Base-by-base conservation (phyloP, 495 filamentous ascomycete genomes). In the Podospora australis region DNA sequence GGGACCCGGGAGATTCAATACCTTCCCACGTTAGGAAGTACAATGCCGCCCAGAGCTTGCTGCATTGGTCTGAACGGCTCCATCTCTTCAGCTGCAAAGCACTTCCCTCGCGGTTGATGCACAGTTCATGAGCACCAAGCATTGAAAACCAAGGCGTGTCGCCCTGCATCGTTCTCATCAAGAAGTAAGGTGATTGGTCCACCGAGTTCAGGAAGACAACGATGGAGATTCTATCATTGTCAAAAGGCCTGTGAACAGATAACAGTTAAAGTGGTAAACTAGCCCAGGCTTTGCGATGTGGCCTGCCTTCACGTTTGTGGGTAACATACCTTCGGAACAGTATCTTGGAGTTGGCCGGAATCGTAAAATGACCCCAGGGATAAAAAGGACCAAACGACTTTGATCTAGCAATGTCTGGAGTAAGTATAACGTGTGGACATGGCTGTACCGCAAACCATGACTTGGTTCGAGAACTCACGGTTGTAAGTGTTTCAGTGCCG, bases 1-100 rank as follows among this genome's bases (percentile, higher is more conserved):
- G 34, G 34, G 5, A n/a, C 6, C 17, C 11, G 13, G n/a, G 13
- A 3, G 22, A 9, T 13, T 17, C 23, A 65, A 45, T 43, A 74
- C 76, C 73, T 66, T 80, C 77, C 75, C 75, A 80, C 4, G 74
- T 78, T 48, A 73, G 54, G 40, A 78, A 80, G 28, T 71, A 74
- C 13, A 78, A 52, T 1, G 58, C 70, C 6, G 71, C 70, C 77
- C 77, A 80, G 4, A 71, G 60, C 40, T 70, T 75, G 52, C 65
- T 57, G 34, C 68, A 63, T 25, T 65, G 55, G 30, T 68, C 70
- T 2, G 62, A 56, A 0, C 49, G 57, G 49, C 71, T 74, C 73
- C 73, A 77, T 26, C 70, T 64, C 24, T 70, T 70, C 19, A 80
- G 60, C 46, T 73, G 65, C 19, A 80, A 52, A 6, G 69, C 65